Evolutionary conservation across 805 yeast species (phyloP).

Genomic region (Middelhovenomyces tepae): DNA sequence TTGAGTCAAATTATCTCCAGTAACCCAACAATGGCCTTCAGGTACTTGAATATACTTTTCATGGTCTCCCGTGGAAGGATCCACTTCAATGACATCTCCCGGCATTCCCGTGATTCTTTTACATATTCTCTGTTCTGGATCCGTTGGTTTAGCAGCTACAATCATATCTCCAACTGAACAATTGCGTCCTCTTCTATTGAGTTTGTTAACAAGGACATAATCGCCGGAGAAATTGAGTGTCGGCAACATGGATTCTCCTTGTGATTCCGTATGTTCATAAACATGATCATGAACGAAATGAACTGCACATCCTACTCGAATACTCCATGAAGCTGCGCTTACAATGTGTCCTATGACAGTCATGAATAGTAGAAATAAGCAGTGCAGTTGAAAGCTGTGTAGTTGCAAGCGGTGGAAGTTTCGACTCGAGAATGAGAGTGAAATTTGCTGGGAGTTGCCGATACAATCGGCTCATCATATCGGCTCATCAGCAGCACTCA

Average conservation of each 20-base stretch:
- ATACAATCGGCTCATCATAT: too few species aligned
- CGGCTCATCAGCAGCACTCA: too few species aligned
- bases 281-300: constrained; percentile 62
- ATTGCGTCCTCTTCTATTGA: constrained; percentile 52
- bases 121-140: constrained; percentile 77
- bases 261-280: constrained; percentile 70
- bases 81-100: constrained; percentile 74
- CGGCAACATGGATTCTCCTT: constrained; percentile 95
- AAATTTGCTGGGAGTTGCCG: too few species aligned
- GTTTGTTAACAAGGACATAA: constrained; percentile 67
- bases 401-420: too few species aligned
- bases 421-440: too few species aligned
- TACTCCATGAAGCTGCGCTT: constrained; percentile 20
- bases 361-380: too few species aligned
- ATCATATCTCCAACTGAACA: constrained; percentile 76
- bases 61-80: constrained; percentile 48
- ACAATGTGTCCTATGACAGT: too few species aligned
- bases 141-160: constrained; percentile 84
- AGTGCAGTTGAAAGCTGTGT: too few species aligned
- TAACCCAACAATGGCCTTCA: constrained; percentile 92
- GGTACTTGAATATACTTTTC: constrained; percentile 66
- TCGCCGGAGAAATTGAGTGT: constrained; percentile 69
- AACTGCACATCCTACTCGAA: constrained; percentile 29
- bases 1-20: constrained; percentile 86
- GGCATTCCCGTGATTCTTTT: constrained; percentile 95